phyloP scores from a whole-genome alignment of 495 filamentous ascomycete genomes.

The Aspergillus baeticus region DNA sequence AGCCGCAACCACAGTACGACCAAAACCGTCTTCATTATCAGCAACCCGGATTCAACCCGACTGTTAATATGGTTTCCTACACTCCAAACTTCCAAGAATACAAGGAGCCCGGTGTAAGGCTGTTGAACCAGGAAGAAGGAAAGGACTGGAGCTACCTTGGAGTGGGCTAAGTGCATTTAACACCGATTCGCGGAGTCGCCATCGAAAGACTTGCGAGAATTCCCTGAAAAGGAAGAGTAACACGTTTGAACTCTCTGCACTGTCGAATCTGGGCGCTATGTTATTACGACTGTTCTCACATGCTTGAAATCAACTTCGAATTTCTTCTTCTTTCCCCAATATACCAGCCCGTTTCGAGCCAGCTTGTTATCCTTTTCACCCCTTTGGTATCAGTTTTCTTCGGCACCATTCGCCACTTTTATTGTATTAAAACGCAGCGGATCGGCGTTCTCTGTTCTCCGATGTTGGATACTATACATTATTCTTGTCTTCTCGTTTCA shows the following conservation, averaged over 20 bases:
- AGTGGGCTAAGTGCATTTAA: slow-evolving; percentile 32
- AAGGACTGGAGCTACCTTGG: slow-evolving; percentile 49
- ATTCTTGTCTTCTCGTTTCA: neutral
- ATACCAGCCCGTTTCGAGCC: slow-evolving; percentile 10
- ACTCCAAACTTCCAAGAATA: slow-evolving; percentile 34
- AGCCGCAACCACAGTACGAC: slow-evolving; percentile 15
- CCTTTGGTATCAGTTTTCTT: slow-evolving; percentile 3
- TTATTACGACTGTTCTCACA: neutral
- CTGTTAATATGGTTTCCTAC: slow-evolving; percentile 38
- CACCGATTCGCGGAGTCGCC: neutral
- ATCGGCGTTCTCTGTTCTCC: slow-evolving; percentile 30
- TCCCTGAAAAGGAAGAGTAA: neutral
- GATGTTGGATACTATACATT: slow-evolving; percentile 19
- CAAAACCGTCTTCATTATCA: slow-evolving; percentile 36
- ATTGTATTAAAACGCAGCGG: slow-evolving; percentile 27
- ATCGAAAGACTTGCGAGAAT: neutral
- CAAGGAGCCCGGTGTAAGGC: slow-evolving; percentile 38
- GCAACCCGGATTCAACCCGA: slow-evolving; percentile 31
- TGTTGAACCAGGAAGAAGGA: slow-evolving; percentile 42
- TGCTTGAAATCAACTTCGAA: neutral
- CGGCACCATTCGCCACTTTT: neutral
- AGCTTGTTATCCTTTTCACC: neutral
- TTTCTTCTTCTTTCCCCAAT: slow-evolving; percentile 2
- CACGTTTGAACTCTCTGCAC: neutral
- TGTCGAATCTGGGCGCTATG: neutral